Evolutionary conservation across 2,329 filamentous ascomycete species (phyloP).

Genomic region (Pyrenochaeta sp.): DNA sequence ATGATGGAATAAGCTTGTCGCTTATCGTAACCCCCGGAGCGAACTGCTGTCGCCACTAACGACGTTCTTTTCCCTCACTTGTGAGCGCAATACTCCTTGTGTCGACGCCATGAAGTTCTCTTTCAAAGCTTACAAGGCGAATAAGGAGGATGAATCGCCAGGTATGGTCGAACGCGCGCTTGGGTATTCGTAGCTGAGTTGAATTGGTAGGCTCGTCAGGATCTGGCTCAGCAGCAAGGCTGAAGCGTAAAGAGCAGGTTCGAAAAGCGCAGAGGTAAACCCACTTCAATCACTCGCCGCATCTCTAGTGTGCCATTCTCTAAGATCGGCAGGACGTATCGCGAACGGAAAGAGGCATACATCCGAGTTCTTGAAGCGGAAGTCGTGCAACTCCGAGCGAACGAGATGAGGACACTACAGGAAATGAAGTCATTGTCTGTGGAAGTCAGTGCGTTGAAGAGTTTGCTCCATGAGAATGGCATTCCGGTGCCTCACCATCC

Average conservation of each 20-base stretch:
- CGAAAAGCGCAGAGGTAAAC: slow-evolving; percentile 43
- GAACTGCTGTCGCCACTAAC: too few relatives aligned
- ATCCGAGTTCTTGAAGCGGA: slow-evolving; percentile 37
- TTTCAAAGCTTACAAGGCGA: slow-evolving; percentile 17
- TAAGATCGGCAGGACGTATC: slow-evolving; percentile 35
- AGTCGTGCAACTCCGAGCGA: slow-evolving; percentile 37
- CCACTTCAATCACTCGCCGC: not conserved
- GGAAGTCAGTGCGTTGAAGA: slow-evolving; percentile 31
- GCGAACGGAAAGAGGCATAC: slow-evolving; percentile 45
- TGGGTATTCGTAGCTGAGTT: not conserved
- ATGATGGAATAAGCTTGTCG: too few relatives aligned
- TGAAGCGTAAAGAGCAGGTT: slow-evolving; percentile 49
- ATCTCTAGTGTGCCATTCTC: too few relatives aligned
- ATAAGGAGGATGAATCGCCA: slow-evolving; percentile 5
- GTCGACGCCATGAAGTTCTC: slow-evolving; percentile 18
- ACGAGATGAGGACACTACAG: slow-evolving; percentile 37
- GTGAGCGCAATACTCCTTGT: too few relatives aligned
- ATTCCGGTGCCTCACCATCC: slow-evolving; percentile 14
- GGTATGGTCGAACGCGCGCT: too few relatives aligned
- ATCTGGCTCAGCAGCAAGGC: too few relatives aligned
- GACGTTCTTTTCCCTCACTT: too few relatives aligned
- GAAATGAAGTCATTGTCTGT: slow-evolving; percentile 32
- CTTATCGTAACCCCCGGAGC: too few relatives aligned
- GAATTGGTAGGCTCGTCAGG: not conserved
- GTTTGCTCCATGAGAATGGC: slow-evolving; percentile 22